These are phyloP conservation scores for Cichorium intybus DNA, from an alignment of 140 eudicot genomes.

Conservation along the genomic window DNA sequence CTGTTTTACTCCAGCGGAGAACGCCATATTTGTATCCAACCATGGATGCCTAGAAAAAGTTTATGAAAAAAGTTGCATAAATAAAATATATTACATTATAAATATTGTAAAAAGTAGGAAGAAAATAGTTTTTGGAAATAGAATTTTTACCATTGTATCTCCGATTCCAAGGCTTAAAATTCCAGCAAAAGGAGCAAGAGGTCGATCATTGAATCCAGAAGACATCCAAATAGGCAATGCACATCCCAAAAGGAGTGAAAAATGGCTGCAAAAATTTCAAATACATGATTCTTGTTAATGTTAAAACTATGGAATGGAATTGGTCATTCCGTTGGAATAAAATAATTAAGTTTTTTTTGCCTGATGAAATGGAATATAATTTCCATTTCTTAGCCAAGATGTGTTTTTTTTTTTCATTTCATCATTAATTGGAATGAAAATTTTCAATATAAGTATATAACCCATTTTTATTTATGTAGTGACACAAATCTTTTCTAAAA, in stretches of 20 bases:
- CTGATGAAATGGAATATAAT: no score
- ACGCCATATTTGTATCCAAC: slow-evolving; percentile 98
- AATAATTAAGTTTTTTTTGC: no score
- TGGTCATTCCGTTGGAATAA: not conserved
- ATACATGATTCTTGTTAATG: not conserved
- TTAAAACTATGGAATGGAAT: not conserved
- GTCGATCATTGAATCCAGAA: slow-evolving; percentile 86
- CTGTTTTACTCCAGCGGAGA: slow-evolving; percentile 91
- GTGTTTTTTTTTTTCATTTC: no score
- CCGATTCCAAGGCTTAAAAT: slow-evolving; percentile 98
- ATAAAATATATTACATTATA: not conserved
- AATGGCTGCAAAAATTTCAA: slow-evolving; percentile 56
- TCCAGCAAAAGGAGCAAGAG: slow-evolving; percentile 97
- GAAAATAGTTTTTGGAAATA: not conserved
- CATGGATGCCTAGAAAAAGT: slow-evolving; percentile 77
- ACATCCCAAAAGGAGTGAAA: slow-evolving; percentile 93
- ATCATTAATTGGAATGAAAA: no score
- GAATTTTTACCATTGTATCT: slow-evolving; percentile 85
- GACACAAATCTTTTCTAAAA: no score
- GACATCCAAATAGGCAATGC: slow-evolving; percentile 99
- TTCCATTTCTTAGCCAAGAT: no score
- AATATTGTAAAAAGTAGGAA: no score
- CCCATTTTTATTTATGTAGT: no score
- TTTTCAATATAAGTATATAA: no score
- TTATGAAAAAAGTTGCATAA: not conserved